phyloP scores from a whole-genome alignment of 2,329 filamentous ascomycete species.

The Dothidotthia symphoricarpi region DNA sequence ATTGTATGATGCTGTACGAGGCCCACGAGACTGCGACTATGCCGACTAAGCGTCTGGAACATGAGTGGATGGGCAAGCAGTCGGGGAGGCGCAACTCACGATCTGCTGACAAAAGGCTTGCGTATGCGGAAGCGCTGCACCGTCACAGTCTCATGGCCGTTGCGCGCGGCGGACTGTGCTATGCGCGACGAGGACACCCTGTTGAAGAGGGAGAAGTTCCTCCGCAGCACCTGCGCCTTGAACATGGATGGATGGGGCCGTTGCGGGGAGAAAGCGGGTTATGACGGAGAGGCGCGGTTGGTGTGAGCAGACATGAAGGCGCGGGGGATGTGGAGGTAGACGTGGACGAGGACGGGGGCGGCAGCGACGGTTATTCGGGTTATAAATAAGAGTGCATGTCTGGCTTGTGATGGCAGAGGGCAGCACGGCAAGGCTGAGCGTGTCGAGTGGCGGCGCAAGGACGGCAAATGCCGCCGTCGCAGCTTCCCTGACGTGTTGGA shows the following conservation, averaged over 20 bases:
- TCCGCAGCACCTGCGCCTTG: conserved; percentile 38
- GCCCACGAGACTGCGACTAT: conserved; percentile 17
- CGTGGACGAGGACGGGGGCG: background rate
- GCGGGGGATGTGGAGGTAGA: background rate
- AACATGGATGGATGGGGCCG: conserved; percentile 42
- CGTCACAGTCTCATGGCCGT: conserved; percentile 32
- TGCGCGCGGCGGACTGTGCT: conserved; percentile 25
- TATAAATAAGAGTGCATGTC: too few species aligned
- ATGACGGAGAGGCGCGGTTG: conserved; percentile 10
- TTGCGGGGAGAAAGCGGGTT: conserved; percentile 15
- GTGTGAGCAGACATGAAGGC: conserved; percentile 20
- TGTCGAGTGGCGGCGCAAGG: conserved; percentile 7
- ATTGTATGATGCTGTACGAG: conserved; percentile 21
- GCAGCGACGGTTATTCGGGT: conserved; percentile 2
- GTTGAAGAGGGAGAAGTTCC: conserved; percentile 39
- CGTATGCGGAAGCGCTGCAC: conserved; percentile 45
- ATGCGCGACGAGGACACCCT: conserved; percentile 24
- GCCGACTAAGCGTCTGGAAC: conserved; percentile 26
- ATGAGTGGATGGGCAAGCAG: conserved; percentile 6
- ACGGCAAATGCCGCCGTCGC: conserved; percentile 18
- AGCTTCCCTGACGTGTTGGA: conserved; percentile 9
- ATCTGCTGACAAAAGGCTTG: conserved; percentile 37
- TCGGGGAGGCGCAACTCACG: conserved; percentile 22
- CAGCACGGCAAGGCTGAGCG: too few species aligned
- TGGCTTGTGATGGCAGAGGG: too few species aligned